Evolutionary conservation across 2,329 filamentous ascomycete species (phyloP), one percentile per base, ranked within the genome.

Genomic region (Waltergamsia citrina): DNA sequence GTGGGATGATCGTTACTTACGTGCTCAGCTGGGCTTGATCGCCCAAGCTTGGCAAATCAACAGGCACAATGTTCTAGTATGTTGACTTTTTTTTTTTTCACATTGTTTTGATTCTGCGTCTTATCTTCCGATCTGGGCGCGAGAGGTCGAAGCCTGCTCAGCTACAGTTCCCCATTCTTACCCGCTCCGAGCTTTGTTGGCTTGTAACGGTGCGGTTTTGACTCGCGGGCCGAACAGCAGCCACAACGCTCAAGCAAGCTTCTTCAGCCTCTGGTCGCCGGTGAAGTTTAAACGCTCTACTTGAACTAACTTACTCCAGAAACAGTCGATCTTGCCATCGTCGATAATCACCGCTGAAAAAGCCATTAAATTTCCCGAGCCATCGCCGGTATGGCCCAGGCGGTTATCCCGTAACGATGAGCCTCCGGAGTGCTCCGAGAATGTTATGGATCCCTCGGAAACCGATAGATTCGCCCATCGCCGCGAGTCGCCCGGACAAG

Each of bases 31-130:
- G 41, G 44, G 45, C 38, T 43, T 57, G 33, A 53, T 59, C 36
- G 53, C 56, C 34, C 46, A 43, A 37, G 49, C 54, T 19, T 59
- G 56, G 56, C 40, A 56, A 27, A 39, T 33, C 33, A 35, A 44
- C 20, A 44, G 38, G 40, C 41, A 37, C 36, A 35, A 42, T 43
- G n/a, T 27, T 20, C 30, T 45, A 42, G 46, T 50, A 40, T 22
- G 45, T 38, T 29, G 17, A 11, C 26, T 18, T 40, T 32, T 37
- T 28, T 36, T 29, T 41, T 29, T 24, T 23, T 37, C 10, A 27
- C 21, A 18, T 16, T 25, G 22, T n/a, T 14, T 17, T 26, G 7
- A n/a, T 27, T 16, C 23, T 19, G 16, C 18, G 29, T 31, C 14
- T 31, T 31, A 31, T 15, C 29, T 19, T 15, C 17, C 17, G n/a